Evolutionary conservation across 73 alveolate genomes (phyloP).

Genomic region (Loxodes magnus): DNA sequence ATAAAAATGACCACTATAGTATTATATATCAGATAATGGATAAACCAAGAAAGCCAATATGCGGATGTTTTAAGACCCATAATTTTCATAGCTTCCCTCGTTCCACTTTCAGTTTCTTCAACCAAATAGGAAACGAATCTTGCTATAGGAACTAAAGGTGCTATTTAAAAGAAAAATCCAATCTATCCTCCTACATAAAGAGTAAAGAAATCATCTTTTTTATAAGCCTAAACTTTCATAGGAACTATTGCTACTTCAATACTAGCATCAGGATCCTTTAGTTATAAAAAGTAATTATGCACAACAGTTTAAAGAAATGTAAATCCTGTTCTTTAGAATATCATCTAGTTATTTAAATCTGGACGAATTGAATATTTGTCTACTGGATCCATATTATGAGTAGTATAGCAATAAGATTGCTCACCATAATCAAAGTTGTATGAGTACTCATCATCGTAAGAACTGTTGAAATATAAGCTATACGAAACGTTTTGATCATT

Average conservation of each 20-base stretch:
- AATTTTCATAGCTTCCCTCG: slow-evolving; percentile 94
- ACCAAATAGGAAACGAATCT: slow-evolving; percentile 56
- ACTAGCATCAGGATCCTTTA: too few relatives aligned
- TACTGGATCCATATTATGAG: too few relatives aligned
- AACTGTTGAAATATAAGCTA: too few relatives aligned
- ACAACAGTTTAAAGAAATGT: too few relatives aligned
- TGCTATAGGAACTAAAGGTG: slow-evolving; percentile 64
- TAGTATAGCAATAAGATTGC: too few relatives aligned
- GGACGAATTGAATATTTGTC: too few relatives aligned
- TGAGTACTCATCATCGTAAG: too few relatives aligned
- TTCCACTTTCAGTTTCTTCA: slow-evolving; percentile 80
- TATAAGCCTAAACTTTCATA: slow-evolving; percentile 8
- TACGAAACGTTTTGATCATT: too few relatives aligned
- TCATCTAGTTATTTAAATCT: too few relatives aligned
- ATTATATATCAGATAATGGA: neutral
- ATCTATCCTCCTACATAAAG: slow-evolving; percentile 2
- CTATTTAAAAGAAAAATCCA: slow-evolving; percentile 48
- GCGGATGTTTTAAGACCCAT: slow-evolving; percentile 60
- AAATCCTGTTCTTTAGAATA: too few relatives aligned
- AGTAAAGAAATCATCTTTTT: neutral
- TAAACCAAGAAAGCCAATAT: slow-evolving; percentile 13
- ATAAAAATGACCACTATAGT: slow-evolving; percentile 30
- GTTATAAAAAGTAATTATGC: too few relatives aligned
- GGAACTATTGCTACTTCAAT: slow-evolving; percentile 13
- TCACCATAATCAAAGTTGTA: too few relatives aligned